Base-by-base conservation (phyloP, 164 flowering plant genomes). In the Kingdonia uniflora region DNA sequence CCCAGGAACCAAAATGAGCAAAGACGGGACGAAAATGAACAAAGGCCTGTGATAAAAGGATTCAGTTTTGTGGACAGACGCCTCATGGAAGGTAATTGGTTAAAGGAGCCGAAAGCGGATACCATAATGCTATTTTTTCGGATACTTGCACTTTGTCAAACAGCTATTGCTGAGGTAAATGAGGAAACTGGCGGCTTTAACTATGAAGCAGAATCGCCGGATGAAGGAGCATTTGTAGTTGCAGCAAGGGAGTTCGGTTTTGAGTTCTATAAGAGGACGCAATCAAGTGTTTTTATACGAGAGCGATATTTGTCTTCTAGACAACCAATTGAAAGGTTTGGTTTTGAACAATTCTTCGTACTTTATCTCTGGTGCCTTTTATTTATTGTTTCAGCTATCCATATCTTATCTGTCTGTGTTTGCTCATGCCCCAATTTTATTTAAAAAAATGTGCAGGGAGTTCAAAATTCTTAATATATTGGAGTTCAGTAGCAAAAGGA, bases 201-300 rank as follows among this genome's bases (percentile, higher is more conserved):
- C 11, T 94, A 84, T 66, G 99, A 89, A 68, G 95, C 97, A 17
- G 99, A 94, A 72, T 94, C 99, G 19, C 99, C 99, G 5, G 99
- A 94, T 75, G 99, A 94, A 79, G 92, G 71, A 23, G 80, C 96
- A n/a, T 89, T 94, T 74, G 86, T 94, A 56, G 84, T 84, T 71
- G 97, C 99, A 19, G 99, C 97, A 13, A 81, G 92, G 69, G 97
- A 89, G 71, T 87, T 94, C 78, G 99, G 99, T 33, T 89, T 94
- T 68, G 95, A 94, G 64, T 94, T 89, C 61, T 77, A 72, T 61
- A 85, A 57, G 65, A 81, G 99, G 71, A 89, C 95, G 25, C 97
- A 86, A 67, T 65, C 89, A 35, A 85, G 84, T 61, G 81, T 94
- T 20, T 64, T 68, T 49, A 59, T 94, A 44, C 80, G 76, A 43